Base-by-base conservation (phyloP, 148 eudicot species). In the Dianthus caryophyllus region DNA sequence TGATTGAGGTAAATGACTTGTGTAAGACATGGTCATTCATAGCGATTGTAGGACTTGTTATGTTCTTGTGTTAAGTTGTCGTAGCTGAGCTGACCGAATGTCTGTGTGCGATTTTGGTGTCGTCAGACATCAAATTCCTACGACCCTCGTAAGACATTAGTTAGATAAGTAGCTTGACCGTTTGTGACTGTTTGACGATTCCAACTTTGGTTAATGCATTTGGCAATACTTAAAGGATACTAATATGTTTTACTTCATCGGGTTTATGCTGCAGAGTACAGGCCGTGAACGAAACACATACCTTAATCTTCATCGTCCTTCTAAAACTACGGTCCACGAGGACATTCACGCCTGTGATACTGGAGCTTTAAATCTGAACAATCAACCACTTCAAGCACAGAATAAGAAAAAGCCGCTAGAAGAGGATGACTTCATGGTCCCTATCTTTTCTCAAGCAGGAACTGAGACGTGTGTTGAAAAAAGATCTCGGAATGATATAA, bases 381-480 rank as follows among this genome's bases (percentile, higher is more conserved):
- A 79, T 66, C 66, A 77, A 33, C 52, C 55, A 6, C 47, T 53
- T 56, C 85, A 71, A 24, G 51, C 27, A 44, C 85, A 70, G 73
- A 78, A 60, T 49, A 62, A 56, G 64, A 80, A 71, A 77, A 83
- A 73, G 61, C 68, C 61, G 33, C 33, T 30, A 25, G 96, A 87
- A 66, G 89, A 90, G 52, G 97, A 86, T 69, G 98, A 94, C 61
- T 90, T 81, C 48, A 68, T 67, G 60, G 98, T 94, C 65, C 98
- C 98, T 26, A 76, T 88, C 54, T 90, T 88, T 69, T 70, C 83
- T 69, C 86, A 82, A 49, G 57, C 85, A 16, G 80, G 29, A 31
- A 58, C 72, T 36, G 74, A 54, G 71, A 77, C 58, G 55, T 71
- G 58, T 63, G 70, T 44, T 25, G 65, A 68, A 24, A 68, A 67